Evolutionary conservation across 1,284 basidiomycete species (phyloP), one percentile per base, ranked within the genome.

Genomic region (Trichosporon ovoides): DNA sequence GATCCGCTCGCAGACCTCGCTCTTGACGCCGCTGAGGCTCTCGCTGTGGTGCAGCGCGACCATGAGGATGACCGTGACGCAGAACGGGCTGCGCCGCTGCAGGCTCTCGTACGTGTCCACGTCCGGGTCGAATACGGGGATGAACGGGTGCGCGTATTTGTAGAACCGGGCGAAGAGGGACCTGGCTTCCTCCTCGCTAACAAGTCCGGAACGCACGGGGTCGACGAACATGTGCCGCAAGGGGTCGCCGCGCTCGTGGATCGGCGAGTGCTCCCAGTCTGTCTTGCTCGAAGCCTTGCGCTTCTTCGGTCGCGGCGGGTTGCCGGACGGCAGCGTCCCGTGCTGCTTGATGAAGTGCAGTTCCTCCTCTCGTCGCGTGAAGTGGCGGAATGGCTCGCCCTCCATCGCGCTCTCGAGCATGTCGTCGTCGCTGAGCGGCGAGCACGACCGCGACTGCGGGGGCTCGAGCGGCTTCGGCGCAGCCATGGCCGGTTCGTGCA

Each of bases 61-160:
- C 16, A 66, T 60, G 16, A 69, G 46, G 19, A 71, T 63, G 33
- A 64, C 62, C 0, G 66, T 62, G 20, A 71, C 58, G 31, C 64
- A 66, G 46, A 69, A 71, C 2, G 69, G 62, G 1, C 66, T 68
- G 6, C 68, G 59, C 10, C 52, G 37, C 11, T 67, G 59, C 22
- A 71, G 57, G 64, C 59, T 68, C 33, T 68, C 64, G 60, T 60
- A 68, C 0, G 69, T 71, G 51, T 71, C 69, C 13, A 48, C 54
- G 5, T 43, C 10, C 3, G 66, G 67, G 37, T 71, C 69, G 38
- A 62, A 67, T 6, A 71, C 60, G 4, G 69, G 69, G 37, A 67
- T 63, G 52, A 66, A 71, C 12, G 61, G 58, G 52, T 67, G 65
- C 10, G 66, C 65, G 20, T 62, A 64, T 18, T 62, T 50, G 58